A percentile compares a stretch with the other conserved stretches of the same genome.
phyloP scores from a whole-genome alignment of 78 protist species.

The Chrysochromulina tobinii region DNA sequence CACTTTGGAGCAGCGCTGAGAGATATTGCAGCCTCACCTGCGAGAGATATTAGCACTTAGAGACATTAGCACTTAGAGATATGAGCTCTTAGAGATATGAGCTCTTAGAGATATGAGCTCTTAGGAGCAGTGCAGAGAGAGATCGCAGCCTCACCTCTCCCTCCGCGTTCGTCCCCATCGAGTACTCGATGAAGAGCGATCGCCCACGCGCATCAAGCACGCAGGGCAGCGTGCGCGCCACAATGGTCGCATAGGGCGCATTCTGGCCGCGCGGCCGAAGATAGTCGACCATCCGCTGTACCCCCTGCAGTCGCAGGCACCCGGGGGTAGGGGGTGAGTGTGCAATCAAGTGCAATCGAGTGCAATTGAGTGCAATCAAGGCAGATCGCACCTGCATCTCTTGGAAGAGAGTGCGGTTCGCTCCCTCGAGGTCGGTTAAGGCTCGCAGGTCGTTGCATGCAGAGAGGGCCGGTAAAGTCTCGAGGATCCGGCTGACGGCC shows the following conservation, averaged over 20 bases:
- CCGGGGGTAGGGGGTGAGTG: no score
- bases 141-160: background rate
- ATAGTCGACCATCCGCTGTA: background rate
- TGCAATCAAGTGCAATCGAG: no score
- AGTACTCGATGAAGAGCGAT: background rate
- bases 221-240: slow-evolving; percentile 6
- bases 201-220: background rate
- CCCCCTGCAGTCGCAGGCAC: background rate
- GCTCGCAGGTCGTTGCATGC: slow-evolving; percentile 27
- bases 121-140: no score
- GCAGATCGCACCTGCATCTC: background rate
- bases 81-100: no score
- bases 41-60: no score
- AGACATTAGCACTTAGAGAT: no score
- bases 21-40: background rate
- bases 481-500: background rate
- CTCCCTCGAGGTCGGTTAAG: background rate
- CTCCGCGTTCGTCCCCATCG: background rate
- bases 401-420: background rate
- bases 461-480: background rate
- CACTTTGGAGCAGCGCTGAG: background rate
- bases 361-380: no score
- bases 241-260: background rate
- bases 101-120: no score
- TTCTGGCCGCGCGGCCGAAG: background rate